Percentiles rank a stretch among this genome's conserved stretches.
phyloP scores from a whole-genome alignment of 768 basidiomycete species.

The Leccinum incarnatum region DNA sequence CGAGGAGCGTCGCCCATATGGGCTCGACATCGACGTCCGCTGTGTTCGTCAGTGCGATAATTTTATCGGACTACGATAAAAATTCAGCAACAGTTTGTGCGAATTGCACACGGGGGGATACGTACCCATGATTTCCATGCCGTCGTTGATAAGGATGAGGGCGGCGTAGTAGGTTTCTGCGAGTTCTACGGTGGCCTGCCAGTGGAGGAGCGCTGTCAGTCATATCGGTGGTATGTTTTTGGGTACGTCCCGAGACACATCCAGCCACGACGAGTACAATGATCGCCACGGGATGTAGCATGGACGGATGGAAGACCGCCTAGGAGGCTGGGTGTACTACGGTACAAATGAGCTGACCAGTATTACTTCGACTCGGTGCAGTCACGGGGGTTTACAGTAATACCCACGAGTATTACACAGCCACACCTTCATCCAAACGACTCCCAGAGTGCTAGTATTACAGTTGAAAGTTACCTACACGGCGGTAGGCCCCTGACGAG shows the following conservation, averaged over 20 bases:
- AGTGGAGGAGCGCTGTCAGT: conserved; percentile 9
- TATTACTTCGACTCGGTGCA: too few relatives aligned
- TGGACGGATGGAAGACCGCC: background rate
- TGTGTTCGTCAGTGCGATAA: conserved; percentile 76
- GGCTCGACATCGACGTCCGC: conserved; percentile 87
- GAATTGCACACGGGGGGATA: background rate
- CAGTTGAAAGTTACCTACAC: too few relatives aligned
- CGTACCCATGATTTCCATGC: conserved; percentile 79
- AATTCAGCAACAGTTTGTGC: background rate
- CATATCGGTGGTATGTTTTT: background rate
- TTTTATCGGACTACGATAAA: conserved; percentile 79
- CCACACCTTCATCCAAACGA: too few relatives aligned
- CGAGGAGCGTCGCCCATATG: conserved; percentile 94
- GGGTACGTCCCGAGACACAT: conserved; percentile 16
- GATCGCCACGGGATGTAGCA: background rate
- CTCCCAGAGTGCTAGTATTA: too few relatives aligned
- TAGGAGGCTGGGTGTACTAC: too few relatives aligned
- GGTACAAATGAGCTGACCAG: conserved; percentile 21
- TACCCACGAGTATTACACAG: too few relatives aligned
- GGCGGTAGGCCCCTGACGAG: too few relatives aligned
- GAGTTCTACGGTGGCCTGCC: conserved; percentile 67
- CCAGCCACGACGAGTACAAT: conserved; percentile 13
- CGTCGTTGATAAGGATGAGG: conserved; percentile 90
- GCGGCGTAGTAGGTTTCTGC: conserved; percentile 89
- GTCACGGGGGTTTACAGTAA: too few relatives aligned